phyloP scores from a whole-genome alignment of 2,329 filamentous ascomycete genomes.

The Metarhizium guizhouense region DNA sequence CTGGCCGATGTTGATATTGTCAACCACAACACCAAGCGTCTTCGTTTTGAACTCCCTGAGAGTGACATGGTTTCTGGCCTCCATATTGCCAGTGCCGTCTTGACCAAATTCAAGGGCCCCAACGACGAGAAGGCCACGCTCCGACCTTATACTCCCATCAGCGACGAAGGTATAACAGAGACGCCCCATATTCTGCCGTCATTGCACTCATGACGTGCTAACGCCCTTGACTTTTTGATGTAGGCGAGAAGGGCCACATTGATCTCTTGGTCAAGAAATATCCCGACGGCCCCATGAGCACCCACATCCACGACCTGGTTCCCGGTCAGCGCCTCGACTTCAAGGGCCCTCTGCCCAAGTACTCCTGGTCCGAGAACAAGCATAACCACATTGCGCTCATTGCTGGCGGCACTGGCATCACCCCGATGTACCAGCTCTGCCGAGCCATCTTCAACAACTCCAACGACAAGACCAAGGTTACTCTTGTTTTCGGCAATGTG shows the following conservation, averaged over 20 bases:
- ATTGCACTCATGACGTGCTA: neutral
- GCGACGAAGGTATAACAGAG: slow-evolving; percentile 60
- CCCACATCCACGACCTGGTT: slow-evolving; percentile 74
- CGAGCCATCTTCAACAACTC: slow-evolving; percentile 94
- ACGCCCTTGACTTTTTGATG: neutral
- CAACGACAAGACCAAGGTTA: slow-evolving; percentile 94
- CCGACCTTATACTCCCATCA: slow-evolving; percentile 86
- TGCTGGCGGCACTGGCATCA: slow-evolving; percentile 94
- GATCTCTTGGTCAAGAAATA: slow-evolving; percentile 92
- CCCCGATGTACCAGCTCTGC: slow-evolving; percentile 93
- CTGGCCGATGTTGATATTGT: slow-evolving; percentile 69
- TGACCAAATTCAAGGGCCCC: slow-evolving; percentile 87
- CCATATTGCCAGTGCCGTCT: slow-evolving; percentile 70
- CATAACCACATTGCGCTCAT: slow-evolving; percentile 81
- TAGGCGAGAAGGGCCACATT: slow-evolving; percentile 68
- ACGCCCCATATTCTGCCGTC: neutral
- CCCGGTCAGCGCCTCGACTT: slow-evolving; percentile 78
- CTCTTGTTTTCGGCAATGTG: slow-evolving; percentile 87
- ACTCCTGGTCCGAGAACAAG: slow-evolving; percentile 83
- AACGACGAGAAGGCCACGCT: slow-evolving; percentile 78
- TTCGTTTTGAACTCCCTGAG: slow-evolving; percentile 82
- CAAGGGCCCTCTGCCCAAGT: slow-evolving; percentile 95
- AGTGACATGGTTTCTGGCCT: slow-evolving; percentile 78
- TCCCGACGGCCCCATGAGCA: slow-evolving; percentile 82
- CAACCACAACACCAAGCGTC: slow-evolving; percentile 91